Evolutionary conservation across 768 basidiomycete species (phyloP).

Genomic region (Tricholoma sp.): DNA sequence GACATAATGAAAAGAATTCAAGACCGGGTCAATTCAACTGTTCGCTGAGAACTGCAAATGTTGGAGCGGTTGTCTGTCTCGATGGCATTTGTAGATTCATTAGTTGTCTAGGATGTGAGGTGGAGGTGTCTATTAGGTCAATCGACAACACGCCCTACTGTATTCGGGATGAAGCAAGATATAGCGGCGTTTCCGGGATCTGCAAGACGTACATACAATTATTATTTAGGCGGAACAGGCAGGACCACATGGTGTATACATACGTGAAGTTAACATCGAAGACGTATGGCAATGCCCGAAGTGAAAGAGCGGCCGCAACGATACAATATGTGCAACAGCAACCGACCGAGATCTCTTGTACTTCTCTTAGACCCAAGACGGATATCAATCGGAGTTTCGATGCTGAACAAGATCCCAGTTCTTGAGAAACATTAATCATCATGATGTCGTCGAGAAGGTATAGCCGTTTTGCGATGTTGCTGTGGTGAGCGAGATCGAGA

Average conservation of each 20-base stretch:
- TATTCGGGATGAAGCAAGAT: background rate
- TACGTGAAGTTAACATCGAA: background rate
- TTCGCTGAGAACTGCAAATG: no score
- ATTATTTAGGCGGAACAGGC: background rate
- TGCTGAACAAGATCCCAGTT: background rate
- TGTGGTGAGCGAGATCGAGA: slow-evolving; percentile 36
- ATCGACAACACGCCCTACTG: no score
- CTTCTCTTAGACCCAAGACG: background rate
- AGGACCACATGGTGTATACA: background rate
- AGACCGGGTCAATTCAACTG: no score
- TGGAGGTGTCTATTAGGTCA: no score
- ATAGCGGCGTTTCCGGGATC: background rate
- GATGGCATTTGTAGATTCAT: no score
- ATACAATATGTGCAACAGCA: no score
- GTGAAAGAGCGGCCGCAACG: background rate
- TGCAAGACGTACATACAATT: background rate
- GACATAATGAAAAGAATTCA: no score
- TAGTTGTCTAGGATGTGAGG: no score
- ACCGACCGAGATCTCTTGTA: background rate
- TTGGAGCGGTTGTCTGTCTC: no score
- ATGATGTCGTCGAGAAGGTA: background rate
- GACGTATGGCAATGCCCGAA: background rate
- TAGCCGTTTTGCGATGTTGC: background rate
- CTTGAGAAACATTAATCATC: background rate
- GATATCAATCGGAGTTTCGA: background rate